Conservation (phyloP, 164 flowering plant species). For the Nymphaea thermarum region DNA sequence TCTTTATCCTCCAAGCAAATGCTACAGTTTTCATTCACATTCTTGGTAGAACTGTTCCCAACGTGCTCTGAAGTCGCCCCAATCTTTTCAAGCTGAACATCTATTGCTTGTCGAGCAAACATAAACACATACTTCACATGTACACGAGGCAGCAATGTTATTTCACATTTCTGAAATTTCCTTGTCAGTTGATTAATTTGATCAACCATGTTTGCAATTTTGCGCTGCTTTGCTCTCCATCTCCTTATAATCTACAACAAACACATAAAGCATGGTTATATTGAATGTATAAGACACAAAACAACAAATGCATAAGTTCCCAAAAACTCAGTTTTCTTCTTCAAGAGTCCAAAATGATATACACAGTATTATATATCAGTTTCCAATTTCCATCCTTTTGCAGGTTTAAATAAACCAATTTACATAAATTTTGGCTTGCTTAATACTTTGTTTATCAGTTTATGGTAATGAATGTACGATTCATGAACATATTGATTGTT, state of each 20-base stretch:
- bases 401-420: no score
- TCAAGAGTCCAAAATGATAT: no score
- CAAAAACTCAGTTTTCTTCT: not conserved
- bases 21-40: constrained; percentile 36
- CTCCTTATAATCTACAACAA: constrained; percentile 30
- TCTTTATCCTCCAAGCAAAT: constrained; percentile 69
- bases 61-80: constrained; percentile 2
- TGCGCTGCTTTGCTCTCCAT: constrained; percentile 33
- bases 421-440: no score
- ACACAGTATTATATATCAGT: no score
- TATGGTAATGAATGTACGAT: no score
- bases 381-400: no score
- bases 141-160: constrained; percentile 28
- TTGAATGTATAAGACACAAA: not conserved
- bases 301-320: not conserved
- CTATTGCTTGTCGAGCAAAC: constrained; percentile 62
- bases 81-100: constrained; percentile 33
- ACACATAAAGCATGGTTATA: not conserved
- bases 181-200: constrained; percentile 28
- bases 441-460: no score
- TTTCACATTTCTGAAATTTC: constrained; percentile 27
- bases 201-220: constrained; percentile 24
- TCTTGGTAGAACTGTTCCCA: constrained; percentile 9
- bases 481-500: no score
- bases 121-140: constrained; percentile 42